Base-by-base conservation (phyloP, 2,329 filamentous ascomycete genomes). In the Ascochyta lentis region DNA sequence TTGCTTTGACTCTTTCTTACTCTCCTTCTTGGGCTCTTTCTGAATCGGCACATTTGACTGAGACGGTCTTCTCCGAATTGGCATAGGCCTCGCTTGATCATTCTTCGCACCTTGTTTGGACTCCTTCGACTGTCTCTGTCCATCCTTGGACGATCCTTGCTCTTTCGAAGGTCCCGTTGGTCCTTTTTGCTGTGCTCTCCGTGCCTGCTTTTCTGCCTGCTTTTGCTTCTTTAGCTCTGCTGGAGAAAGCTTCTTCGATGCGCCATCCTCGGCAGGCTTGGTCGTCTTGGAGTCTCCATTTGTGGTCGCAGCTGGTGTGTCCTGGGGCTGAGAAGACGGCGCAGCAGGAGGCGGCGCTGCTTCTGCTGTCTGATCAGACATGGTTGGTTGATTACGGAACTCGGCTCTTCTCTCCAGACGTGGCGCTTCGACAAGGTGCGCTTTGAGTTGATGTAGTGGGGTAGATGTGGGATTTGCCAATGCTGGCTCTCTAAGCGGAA, bases 131-230 rank as follows among this genome's bases (percentile, higher is more conserved):
- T 75, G 66, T 59, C 73, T 71, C 63, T 74, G 64, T 2, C 59
- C 65, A 15, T 71, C 69, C 45, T 71, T 71, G 3, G 64, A 34
- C 6, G 63, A 60, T 23, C 65, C 68, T 59, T 70, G 66, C 54
- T 67, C 78, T 72, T 66, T 77, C 73, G 53, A 27, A 72, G 72
- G 59, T 2, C 56, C 55, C 22, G 59, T 62, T 15, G 68, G 44
- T 6, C 80, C 72, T 89, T 91, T 68, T 83, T 86, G 70, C 87
- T 72, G 87, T 44, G 90, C 91, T 79, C 94, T 85, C 58, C 91
- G 84, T 42, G 92, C 92, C 48, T 90, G 89, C 79, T 97, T 98
- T 74, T 97, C 94, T 29, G 91, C 93, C 75, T 96, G 94, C 59
- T 89, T 89, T 73, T 86, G 88, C 69, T 93, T 94, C 79, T 98